These are phyloP conservation scores for Globisporangium iwayamae DNA, from an alignment of 352 stramenopile genomes.

Conservation along the genomic window DNA sequence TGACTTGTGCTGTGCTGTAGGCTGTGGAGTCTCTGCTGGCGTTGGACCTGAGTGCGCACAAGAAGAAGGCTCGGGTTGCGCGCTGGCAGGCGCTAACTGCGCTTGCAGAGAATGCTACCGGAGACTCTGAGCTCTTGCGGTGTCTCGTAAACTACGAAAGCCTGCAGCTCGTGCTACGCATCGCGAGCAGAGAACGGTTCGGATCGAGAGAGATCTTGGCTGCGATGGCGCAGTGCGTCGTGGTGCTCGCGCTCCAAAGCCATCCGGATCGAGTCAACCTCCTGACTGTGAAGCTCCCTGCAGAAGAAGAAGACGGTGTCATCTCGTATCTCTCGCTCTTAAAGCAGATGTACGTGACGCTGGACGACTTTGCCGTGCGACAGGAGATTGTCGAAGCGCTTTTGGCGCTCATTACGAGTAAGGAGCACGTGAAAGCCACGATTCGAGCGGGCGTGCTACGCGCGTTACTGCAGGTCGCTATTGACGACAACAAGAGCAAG, in stretches of 20 bases:
- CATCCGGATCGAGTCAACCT: not conserved
- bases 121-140: not conserved
- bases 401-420: conserved; percentile 25
- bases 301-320: not conserved
- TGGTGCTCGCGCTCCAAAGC: conserved; percentile 19
- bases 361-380: conserved; percentile 24
- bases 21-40: not conserved
- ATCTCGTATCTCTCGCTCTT: conserved; percentile 39
- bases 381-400: conserved; percentile 33
- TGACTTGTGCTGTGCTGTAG: conserved; percentile 1
- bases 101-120: conserved; percentile 2
- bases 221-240: conserved; percentile 38
- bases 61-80: conserved; percentile 18
- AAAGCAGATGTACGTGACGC: conserved; percentile 77
- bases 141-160: not conserved
- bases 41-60: conserved; percentile 7
- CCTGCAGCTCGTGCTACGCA: conserved; percentile 20
- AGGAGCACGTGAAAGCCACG: conserved; percentile 46
- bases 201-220: conserved; percentile 26
- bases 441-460: conserved; percentile 38
- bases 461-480: conserved; percentile 39
- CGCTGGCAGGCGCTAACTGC: conserved; percentile 18
- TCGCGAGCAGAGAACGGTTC: conserved; percentile 33
- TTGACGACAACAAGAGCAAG: conserved; percentile 21
- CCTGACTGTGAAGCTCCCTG: conserved; percentile 9